phyloP scores from a whole-genome alignment of 495 filamentous ascomycete species.

The Aspergillus incahuasiensis region DNA sequence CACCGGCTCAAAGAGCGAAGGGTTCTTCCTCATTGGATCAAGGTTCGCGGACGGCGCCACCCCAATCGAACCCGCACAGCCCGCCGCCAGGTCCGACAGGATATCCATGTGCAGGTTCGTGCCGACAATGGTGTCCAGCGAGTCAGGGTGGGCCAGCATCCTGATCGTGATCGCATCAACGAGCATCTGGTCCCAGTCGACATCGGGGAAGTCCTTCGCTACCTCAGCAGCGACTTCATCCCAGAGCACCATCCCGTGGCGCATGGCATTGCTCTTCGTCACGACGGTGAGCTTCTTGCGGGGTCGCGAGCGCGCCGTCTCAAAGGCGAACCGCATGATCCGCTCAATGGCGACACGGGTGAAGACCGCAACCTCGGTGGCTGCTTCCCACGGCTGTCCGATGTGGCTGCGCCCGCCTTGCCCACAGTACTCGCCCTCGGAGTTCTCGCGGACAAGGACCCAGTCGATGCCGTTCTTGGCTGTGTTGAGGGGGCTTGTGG shows the following conservation, averaged over 20 bases:
- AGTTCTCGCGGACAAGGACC: constrained; percentile 55
- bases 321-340: constrained; percentile 54
- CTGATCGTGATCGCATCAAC: constrained; percentile 56
- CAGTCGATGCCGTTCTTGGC: constrained; percentile 43
- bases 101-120: constrained; percentile 57
- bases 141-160: constrained; percentile 50
- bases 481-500: constrained; percentile 44
- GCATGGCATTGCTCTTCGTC: constrained; percentile 56
- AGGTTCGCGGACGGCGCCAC: constrained; percentile 58
- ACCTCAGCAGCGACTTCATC: constrained; percentile 46
- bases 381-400: constrained; percentile 47
- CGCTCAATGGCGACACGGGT: constrained; percentile 49
- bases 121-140: constrained; percentile 53
- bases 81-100: constrained; percentile 53
- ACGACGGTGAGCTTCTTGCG: constrained; percentile 50
- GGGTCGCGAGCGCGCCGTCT: constrained; percentile 41
- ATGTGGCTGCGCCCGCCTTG: constrained; percentile 50
- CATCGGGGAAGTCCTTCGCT: constrained; percentile 47
- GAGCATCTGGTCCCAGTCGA: constrained; percentile 53
- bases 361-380: constrained; percentile 54
- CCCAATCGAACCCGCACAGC: constrained; percentile 50
- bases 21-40: constrained; percentile 55
- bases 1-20: constrained; percentile 64
- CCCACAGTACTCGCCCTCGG: constrained; percentile 53
- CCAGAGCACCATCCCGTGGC: constrained; percentile 55